These are phyloP conservation scores for Hypoxylon cercidicola DNA, from an alignment of 495 filamentous ascomycete genomes.

Conservation along the genomic window DNA sequence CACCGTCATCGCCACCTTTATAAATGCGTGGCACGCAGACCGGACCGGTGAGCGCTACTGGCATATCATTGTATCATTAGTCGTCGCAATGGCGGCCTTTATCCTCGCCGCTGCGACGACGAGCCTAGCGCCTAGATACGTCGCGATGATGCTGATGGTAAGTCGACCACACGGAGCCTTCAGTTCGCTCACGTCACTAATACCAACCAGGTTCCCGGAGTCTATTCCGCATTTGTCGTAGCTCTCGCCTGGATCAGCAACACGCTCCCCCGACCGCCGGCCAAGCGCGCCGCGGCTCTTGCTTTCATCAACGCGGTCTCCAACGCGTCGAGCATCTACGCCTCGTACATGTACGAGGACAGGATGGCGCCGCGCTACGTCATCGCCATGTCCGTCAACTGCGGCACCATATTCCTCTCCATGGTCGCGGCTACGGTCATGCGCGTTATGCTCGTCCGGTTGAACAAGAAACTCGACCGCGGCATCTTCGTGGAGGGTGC, in stretches of 20 bases:
- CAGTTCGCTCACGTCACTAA: background rate
- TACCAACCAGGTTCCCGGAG: conserved; percentile 53
- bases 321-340: conserved; percentile 80
- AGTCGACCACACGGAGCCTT: conserved; percentile 26
- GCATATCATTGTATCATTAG: conserved; percentile 76
- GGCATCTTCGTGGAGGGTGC: conserved; percentile 60
- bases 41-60: conserved; percentile 81
- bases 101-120: conserved; percentile 79
- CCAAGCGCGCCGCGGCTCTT: conserved; percentile 83
- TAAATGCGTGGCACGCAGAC: conserved; percentile 83
- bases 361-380: conserved; percentile 61
- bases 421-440: conserved; percentile 72
- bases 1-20: conserved; percentile 73
- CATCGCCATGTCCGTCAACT: conserved; percentile 80
- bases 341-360: conserved; percentile 71
- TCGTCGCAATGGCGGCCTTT: conserved; percentile 75
- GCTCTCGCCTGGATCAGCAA: conserved; percentile 82
- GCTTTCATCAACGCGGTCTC: conserved; percentile 84
- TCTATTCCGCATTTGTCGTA: conserved; percentile 77
- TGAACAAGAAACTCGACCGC: conserved; percentile 78
- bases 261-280: conserved; percentile 81
- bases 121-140: conserved; percentile 71
- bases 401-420: conserved; percentile 70
- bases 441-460: conserved; percentile 69
- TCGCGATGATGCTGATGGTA: conserved; percentile 87